phyloP scores from a whole-genome alignment of 2,329 filamentous ascomycete genomes.

The Neofusicoccum ribis region DNA sequence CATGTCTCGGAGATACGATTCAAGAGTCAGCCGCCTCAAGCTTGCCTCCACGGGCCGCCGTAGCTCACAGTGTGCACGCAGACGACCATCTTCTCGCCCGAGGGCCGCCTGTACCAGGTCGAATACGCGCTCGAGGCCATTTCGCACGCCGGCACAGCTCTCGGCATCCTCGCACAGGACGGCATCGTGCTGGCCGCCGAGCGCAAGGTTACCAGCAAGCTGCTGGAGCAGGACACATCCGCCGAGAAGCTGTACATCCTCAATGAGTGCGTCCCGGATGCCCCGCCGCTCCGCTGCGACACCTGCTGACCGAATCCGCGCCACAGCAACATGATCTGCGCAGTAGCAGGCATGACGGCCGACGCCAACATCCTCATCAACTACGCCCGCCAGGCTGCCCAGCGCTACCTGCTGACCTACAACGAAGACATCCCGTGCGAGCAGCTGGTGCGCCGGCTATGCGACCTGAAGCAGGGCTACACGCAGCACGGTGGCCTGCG shows the following conservation, averaged over 20 bases:
- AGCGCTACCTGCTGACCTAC: slow-evolving; percentile 97
- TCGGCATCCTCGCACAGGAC: slow-evolving; percentile 96
- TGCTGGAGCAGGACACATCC: slow-evolving; percentile 98
- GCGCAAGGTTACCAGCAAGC: slow-evolving; percentile 98
- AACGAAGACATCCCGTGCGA: slow-evolving; percentile 99
- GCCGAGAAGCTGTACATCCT: slow-evolving; percentile 99
- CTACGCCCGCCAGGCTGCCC: slow-evolving; percentile 94
- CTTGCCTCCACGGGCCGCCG: slow-evolving; percentile 92
- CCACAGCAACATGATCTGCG: slow-evolving; percentile 97
- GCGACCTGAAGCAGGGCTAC: slow-evolving; percentile 98
- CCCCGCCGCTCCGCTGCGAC: not conserved
- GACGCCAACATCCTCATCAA: slow-evolving; percentile 99
- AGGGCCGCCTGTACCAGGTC: slow-evolving; percentile 97
- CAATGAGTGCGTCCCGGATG: slow-evolving; percentile 72
- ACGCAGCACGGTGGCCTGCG: slow-evolving; percentile 98
- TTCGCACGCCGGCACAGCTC: slow-evolving; percentile 93
- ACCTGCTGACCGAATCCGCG: not conserved
- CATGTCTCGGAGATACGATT: slow-evolving; percentile 98
- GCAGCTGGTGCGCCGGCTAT: slow-evolving; percentile 92
- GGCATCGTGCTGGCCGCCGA: slow-evolving; percentile 97
- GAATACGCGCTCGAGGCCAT: slow-evolving; percentile 99
- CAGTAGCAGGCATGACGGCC: slow-evolving; percentile 97
- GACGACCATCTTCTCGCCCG: slow-evolving; percentile 99
- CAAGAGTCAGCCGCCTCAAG: slow-evolving; percentile 65
- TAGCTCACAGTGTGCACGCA: slow-evolving; percentile 59